Evolutionary conservation across 768 basidiomycete species (phyloP), one percentile per base, ranked within the genome.

Genomic region (Pleurotus platypus): DNA sequence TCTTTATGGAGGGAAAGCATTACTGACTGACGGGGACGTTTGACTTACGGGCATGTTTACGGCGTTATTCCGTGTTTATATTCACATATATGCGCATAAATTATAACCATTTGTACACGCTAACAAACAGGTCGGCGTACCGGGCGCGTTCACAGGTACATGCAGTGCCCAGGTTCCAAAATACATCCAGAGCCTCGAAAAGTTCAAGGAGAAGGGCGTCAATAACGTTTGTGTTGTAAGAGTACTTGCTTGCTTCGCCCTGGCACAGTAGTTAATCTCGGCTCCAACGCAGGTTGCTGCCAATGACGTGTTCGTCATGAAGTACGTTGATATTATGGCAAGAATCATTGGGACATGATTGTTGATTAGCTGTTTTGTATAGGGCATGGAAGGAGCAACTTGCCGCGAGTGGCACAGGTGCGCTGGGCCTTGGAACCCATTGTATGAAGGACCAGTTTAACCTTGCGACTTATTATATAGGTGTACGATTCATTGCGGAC

Each of bases 131-230:
- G 77, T 92, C 56, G 85, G 86, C 11, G 86, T 91, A 27, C 89
- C 91, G 0, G 89, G 87, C 13, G 87, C 87, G 5, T 92, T 90
- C 71, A 87, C 87, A 2, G 85, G 84, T 0, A 77, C 87, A 4
- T 93, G 90, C 70, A 82, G 80, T 55, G 74, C 71, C 8, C 86
- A 90, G 62, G 70, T 86, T 20, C 84, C 81, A 0, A 73, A 77
- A 8, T 94, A 87, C 73, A 79, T 93, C 61, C 67, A 78, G 55
- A 77, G 78, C 54, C 87, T 82, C 69, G 79, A 85, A 12, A 75
- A 85, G 65, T 90, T 90, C 81, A 85, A 85, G 72, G 80, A 75
- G 2, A 93, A 91, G 70, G 92, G 90, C 9, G 73, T 92, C 64
- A 79, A 83, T 58, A 77, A 82, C 51, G 81, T 92, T 59, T 87